phyloP scores from a whole-genome alignment of 208 protist species.

The Jaenimonas drosophilae region DNA sequence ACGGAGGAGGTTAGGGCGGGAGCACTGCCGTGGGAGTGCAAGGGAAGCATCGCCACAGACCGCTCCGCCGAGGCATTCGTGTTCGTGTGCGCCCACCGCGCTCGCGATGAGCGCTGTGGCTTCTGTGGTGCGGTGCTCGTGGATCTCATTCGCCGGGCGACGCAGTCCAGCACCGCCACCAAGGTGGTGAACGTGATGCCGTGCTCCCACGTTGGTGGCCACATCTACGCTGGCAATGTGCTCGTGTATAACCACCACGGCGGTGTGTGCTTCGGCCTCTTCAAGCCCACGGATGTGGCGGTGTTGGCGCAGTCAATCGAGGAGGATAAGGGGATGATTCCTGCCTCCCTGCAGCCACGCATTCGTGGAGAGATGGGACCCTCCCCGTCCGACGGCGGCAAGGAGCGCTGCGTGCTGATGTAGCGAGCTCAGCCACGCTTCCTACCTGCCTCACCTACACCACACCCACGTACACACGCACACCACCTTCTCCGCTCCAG shows the following conservation, averaged over 20 bases:
- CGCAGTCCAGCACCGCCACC: constrained; percentile 17
- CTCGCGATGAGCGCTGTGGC: constrained; percentile 74
- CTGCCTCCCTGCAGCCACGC: constrained; percentile 29
- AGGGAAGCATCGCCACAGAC: constrained; percentile 59
- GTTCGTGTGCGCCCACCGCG: constrained; percentile 77
- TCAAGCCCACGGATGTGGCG: constrained; percentile 70
- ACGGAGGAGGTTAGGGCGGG: constrained; percentile 17
- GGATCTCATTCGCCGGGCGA: constrained; percentile 60
- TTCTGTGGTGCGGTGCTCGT: constrained; percentile 84
- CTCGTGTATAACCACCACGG: constrained; percentile 76
- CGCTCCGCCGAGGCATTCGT: constrained; percentile 75
- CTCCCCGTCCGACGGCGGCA: too few species aligned
- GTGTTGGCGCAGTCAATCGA: constrained; percentile 40
- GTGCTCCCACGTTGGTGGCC: constrained; percentile 82
- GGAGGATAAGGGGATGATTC: constrained; percentile 34
- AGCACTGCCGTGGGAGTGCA: constrained; percentile 53
- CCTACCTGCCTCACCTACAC: too few species aligned
- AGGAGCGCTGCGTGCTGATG: too few species aligned
- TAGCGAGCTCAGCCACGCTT: too few species aligned
- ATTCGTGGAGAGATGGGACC: constrained; percentile 45
- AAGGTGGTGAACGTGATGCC: constrained; percentile 45
- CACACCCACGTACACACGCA: too few species aligned
- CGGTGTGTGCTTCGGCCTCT: constrained; percentile 81
- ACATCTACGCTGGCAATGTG: constrained; percentile 89
- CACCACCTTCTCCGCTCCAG: too few species aligned